phyloP scores from a whole-genome alignment of 31 red algal genomes.

The Porphyra umbilicalis region DNA sequence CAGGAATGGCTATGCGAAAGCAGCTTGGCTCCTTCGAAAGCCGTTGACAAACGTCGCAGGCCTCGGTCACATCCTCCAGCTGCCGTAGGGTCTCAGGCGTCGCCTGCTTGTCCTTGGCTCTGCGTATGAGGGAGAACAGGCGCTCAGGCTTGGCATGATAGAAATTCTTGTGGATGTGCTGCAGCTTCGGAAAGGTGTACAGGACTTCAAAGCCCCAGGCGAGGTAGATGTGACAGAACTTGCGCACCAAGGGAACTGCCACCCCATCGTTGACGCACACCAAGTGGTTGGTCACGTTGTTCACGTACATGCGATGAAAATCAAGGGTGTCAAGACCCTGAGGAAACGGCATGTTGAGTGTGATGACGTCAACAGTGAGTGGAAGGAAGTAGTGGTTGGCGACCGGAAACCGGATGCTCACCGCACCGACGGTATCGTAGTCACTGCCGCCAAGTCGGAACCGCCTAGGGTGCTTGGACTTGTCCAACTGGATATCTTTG shows the following conservation, averaged over 20 bases:
- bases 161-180: constrained; percentile 1
- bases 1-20: too few relatives aligned
- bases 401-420: constrained; percentile 9
- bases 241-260: too few relatives aligned
- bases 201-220: constrained; percentile 7
- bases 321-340: too few relatives aligned
- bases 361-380: constrained; percentile 1
- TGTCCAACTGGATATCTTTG: background rate
- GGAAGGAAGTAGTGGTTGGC: background rate
- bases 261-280: too few relatives aligned
- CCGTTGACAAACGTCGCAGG: background rate
- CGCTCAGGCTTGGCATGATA: constrained; percentile 3
- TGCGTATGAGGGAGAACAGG: background rate
- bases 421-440: constrained; percentile 1
- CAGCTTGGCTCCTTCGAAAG: too few relatives aligned
- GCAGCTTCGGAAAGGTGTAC: constrained; percentile 6
- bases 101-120: background rate
- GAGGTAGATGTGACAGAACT: constrained; percentile 10
- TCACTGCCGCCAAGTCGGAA: constrained; percentile 4
- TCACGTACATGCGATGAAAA: too few relatives aligned
- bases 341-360: constrained; percentile 7
- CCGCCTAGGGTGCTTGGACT: too few relatives aligned
- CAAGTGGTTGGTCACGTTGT: too few relatives aligned
- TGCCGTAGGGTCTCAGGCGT: background rate
- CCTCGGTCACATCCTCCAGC: background rate